Evolutionary conservation across 305 asterid species (phyloP).

Genomic region (Ajuga reptans): DNA sequence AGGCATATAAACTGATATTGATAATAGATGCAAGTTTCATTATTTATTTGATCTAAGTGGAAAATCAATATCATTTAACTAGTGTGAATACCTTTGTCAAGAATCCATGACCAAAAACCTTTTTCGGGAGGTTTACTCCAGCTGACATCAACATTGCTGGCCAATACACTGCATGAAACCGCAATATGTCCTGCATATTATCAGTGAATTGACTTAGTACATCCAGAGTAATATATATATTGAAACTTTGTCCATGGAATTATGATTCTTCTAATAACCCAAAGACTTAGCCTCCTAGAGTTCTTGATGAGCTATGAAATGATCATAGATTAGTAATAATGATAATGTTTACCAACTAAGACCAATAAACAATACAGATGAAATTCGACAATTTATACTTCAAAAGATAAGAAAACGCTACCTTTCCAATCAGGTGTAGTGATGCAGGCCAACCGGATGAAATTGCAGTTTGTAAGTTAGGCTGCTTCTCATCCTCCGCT

Average conservation of each 20-base stretch:
- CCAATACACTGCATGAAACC: constrained; percentile 99
- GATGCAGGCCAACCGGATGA: constrained; percentile 94
- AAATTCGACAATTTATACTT: not conserved
- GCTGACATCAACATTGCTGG: constrained; percentile 99
- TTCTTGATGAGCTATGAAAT: not conserved
- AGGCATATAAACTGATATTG: not conserved
- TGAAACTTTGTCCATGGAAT: too few relatives aligned
- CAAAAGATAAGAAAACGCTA: constrained; percentile 17
- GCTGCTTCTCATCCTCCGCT: constrained; percentile 49
- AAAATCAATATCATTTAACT: constrained; percentile 2
- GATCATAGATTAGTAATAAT: not conserved
- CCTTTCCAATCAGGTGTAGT: constrained; percentile 97
- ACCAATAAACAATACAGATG: not conserved
- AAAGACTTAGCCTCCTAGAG: not conserved
- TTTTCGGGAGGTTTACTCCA: constrained; percentile 71
- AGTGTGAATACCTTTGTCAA: constrained; percentile 74
- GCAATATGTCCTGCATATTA: constrained; percentile 79
- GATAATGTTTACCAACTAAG: not conserved
- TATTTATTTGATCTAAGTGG: not conserved
- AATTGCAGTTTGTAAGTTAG: constrained; percentile 59
- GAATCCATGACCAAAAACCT: constrained; percentile 96
- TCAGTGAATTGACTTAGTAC: constrained; percentile 14
- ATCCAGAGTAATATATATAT: too few relatives aligned
- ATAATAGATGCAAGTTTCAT: not conserved
- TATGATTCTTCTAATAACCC: too few relatives aligned